Evolutionary conservation across 2,329 filamentous ascomycete genomes (phyloP), one percentile per base, ranked within the genome.

Genomic region (Diaporthe longicolla): DNA sequence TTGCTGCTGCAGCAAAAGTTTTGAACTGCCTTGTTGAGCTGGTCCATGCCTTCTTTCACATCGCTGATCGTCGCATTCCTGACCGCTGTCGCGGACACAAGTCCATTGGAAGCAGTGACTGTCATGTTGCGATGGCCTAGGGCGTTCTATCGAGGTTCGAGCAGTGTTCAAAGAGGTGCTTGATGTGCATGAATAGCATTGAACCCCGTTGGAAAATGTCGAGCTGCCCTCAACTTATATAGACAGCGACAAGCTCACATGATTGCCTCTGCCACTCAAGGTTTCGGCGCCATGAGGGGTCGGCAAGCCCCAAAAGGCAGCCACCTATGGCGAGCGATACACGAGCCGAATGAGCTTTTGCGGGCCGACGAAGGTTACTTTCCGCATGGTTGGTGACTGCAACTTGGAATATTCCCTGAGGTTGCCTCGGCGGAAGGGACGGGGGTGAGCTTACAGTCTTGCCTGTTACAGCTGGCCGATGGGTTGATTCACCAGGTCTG

Each of bases 221-320:
- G 61, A 11, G 15, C 1, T 50, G n/a, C 21, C n/a, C 8, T 54
- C 8, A 7, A 19, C 11, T 54, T 68, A 68, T 68, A 54, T 54
- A 40, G n/a, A 21, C 10, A 29, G n/a, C 1, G 13, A 4, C 21
- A 24, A n/a, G 17, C 35, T 11, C 63, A 40, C 32, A 40, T 54
- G n/a, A 40, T 35, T 3, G 7, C 2, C 21, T 11, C 63, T 17
- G 45, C 21, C 43, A 6, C 9, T 0, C 32, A 26, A 68, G 32
- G 48, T 54, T 68, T 54, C n/a, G 48, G 48, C 21, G 13, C 7
- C 45, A 37, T 66, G 63, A 66, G 63, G 61, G 61, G 63, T 37
- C 63, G 45, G 45, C 63, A 52, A 66, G 45, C 45, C 45, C n/a
- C 45, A 52, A 52, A 52, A 35, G 45, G 63, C 48, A 40, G 40